Evolutionary conservation across 2,329 filamentous ascomycete genomes (phyloP).

Genomic region (Arthrobotrys entomopaga): DNA sequence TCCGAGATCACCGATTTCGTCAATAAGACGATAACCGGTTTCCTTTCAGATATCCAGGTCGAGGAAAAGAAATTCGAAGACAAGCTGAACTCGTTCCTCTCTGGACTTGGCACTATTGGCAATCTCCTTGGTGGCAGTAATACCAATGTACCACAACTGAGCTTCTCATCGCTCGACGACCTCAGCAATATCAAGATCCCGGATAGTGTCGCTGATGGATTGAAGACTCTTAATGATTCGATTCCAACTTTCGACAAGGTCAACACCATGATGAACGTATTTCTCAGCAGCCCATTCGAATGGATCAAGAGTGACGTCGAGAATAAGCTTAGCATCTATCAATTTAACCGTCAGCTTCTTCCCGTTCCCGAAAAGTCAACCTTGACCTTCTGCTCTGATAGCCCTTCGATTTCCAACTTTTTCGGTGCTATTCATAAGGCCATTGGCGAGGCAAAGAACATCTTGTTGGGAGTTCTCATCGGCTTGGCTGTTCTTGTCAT

Average conservation of each 20-base stretch:
- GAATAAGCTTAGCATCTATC: slow-evolving; percentile 75
- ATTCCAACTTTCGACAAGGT: slow-evolving; percentile 86
- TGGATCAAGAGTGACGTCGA: slow-evolving; percentile 76
- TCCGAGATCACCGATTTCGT: slow-evolving; percentile 71
- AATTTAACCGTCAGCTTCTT: slow-evolving; percentile 80
- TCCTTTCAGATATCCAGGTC: slow-evolving; percentile 65
- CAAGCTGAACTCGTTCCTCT: slow-evolving; percentile 66
- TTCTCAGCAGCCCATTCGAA: slow-evolving; percentile 82
- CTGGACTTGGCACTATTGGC: slow-evolving; percentile 70
- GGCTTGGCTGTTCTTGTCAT: slow-evolving; percentile 77
- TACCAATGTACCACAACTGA: slow-evolving; percentile 67
- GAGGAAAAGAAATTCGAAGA: slow-evolving; percentile 64
- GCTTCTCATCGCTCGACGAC: slow-evolving; percentile 74
- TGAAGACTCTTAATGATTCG: slow-evolving; percentile 78
- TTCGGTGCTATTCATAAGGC: slow-evolving; percentile 77
- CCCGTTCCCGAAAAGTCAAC: slow-evolving; percentile 84
- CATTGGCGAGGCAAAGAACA: slow-evolving; percentile 74
- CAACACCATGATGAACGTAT: slow-evolving; percentile 79
- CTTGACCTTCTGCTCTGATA: slow-evolving; percentile 87
- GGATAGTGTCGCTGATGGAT: slow-evolving; percentile 65
- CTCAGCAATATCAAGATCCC: slow-evolving; percentile 78
- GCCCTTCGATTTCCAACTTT: slow-evolving; percentile 82
- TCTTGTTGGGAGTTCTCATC: slow-evolving; percentile 79
- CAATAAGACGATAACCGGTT: slow-evolving; percentile 67
- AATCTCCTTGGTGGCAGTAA: slow-evolving; percentile 64